Conservation (phyloP, 2,329 filamentous ascomycete species). For the Colletotrichum destructivum region DNA sequence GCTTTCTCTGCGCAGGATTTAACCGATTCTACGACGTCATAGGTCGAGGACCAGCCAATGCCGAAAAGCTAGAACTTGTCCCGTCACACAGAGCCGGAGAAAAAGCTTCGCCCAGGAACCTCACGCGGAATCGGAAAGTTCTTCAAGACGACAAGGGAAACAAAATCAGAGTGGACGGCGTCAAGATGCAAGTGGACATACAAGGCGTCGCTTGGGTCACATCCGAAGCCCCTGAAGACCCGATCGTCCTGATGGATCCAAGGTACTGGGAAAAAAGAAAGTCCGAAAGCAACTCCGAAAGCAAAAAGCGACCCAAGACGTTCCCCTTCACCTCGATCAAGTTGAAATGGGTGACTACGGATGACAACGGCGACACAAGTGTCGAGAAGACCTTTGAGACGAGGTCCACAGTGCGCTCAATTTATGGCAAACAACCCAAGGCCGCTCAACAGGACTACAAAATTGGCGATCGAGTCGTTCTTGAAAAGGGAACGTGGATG, state of each 20-base stretch:
- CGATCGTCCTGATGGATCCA: background rate
- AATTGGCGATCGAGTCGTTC: too few species aligned
- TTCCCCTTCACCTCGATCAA: background rate
- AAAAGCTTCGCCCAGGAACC: background rate
- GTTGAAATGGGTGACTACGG: background rate
- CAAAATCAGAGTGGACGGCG: too few species aligned
- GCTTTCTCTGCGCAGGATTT: background rate
- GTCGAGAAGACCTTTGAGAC: too few species aligned
- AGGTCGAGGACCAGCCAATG: background rate
- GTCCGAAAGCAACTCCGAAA: background rate
- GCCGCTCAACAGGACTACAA: too few species aligned
- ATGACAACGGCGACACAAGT: too few species aligned
- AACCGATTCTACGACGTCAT: background rate
- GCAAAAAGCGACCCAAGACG: background rate
- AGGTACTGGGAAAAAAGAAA: background rate
- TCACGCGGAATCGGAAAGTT: background rate
- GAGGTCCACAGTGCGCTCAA: too few species aligned
- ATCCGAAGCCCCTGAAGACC: background rate
- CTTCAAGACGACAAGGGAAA: background rate
- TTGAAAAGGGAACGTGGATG: too few species aligned
- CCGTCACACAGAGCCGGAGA: background rate
- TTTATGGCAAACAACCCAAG: too few species aligned
- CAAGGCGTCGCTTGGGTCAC: background rate
- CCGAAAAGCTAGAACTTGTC: background rate
- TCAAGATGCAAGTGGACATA: background rate